A percentile compares a stretch with the other conserved stretches of the same genome.
phyloP scores from a whole-genome alignment of 257 asterid genomes.

The Avicennia marina region DNA sequence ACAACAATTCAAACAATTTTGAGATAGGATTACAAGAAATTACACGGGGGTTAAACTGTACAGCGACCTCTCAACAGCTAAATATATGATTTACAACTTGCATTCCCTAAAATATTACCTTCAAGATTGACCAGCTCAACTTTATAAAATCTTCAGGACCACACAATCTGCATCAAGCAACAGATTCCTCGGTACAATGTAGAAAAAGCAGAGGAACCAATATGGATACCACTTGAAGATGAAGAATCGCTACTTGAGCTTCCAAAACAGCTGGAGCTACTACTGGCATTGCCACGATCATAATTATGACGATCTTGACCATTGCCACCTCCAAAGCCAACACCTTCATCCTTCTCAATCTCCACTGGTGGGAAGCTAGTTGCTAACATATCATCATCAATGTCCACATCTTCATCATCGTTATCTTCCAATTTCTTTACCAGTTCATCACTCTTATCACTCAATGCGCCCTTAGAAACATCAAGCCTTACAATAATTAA shows the following conservation, averaged over 20 bases:
- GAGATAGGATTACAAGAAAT: too few species aligned
- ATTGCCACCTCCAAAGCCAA: slow-evolving; percentile 1
- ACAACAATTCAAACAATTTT: too few species aligned
- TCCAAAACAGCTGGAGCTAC: slow-evolving; percentile 69
- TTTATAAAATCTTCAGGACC: too few species aligned
- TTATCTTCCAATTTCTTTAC: slow-evolving; percentile 58
- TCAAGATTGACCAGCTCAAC: too few species aligned
- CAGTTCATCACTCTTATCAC: slow-evolving; percentile 53
- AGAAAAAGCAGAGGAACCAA: slow-evolving; percentile 49
- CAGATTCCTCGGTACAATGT: slow-evolving; percentile 33
- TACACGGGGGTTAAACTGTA: too few species aligned
- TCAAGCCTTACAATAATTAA: neutral
- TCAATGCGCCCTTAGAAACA: slow-evolving; percentile 39
- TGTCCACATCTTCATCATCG: slow-evolving; percentile 94
- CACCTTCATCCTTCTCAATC: slow-evolving; percentile 86
- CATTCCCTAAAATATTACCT: too few species aligned
- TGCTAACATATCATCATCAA: slow-evolving; percentile 89
- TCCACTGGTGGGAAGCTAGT: slow-evolving; percentile 85
- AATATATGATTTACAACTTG: too few species aligned
- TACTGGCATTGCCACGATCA: slow-evolving; percentile 32
- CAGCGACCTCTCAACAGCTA: too few species aligned
- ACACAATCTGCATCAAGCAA: too few species aligned
- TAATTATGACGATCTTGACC: slow-evolving; percentile 26
- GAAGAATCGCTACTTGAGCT: slow-evolving; percentile 96
- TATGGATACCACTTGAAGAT: slow-evolving; percentile 84